phyloP scores from a whole-genome alignment of 495 filamentous ascomycete genomes.

The Pyrenula aspistea region DNA sequence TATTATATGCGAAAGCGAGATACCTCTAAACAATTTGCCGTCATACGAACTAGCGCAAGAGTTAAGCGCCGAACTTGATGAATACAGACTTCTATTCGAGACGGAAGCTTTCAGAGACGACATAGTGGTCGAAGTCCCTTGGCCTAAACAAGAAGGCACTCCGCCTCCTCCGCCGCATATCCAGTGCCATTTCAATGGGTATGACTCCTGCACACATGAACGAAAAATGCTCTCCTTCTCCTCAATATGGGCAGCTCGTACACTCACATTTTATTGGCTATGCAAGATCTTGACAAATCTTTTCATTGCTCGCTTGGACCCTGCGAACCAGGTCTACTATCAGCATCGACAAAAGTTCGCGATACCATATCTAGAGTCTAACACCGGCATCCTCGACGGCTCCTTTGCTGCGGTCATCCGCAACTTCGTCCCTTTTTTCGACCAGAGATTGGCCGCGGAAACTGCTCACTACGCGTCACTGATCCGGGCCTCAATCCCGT shows the following conservation, averaged over 20 bases:
- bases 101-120: not conserved
- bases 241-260: not conserved
- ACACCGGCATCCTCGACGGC: not conserved
- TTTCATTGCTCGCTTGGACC: not conserved
- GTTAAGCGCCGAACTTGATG: not conserved
- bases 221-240: not conserved
- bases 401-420: not conserved
- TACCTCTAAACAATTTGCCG: not conserved
- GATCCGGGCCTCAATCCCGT: not conserved
- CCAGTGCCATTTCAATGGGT: not conserved
- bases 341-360: not conserved
- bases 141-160: not conserved
- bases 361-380: not conserved
- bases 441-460: not conserved
- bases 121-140: not conserved
- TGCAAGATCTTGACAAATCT: not conserved
- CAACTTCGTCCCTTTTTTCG: not conserved
- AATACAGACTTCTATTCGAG: not conserved
- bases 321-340: not conserved
- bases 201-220: not conserved
- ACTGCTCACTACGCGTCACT: not conserved
- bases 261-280: not conserved
- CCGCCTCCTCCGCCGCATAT: not conserved
- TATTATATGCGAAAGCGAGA: not conserved
- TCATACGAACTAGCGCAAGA: not conserved